Evolutionary conservation across 2,329 filamentous ascomycete species (phyloP).

Genomic region (Cladosporium sp.): DNA sequence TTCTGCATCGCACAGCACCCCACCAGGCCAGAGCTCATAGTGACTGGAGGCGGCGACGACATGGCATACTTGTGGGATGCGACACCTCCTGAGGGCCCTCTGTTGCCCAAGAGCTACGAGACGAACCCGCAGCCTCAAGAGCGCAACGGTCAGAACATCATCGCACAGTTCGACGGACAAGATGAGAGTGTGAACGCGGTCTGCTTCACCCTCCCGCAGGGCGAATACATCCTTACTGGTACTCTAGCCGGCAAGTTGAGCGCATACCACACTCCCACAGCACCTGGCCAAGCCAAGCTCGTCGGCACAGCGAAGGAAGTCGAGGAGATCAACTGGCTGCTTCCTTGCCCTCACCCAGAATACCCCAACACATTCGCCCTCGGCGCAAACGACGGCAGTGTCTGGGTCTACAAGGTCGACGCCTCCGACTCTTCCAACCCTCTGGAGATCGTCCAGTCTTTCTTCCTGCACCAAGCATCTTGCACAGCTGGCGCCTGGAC

Average conservation of each 20-base stretch:
- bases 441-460: slow-evolving; percentile 83
- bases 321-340: slow-evolving; percentile 91
- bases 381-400: slow-evolving; percentile 85
- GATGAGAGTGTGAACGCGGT: slow-evolving; percentile 87
- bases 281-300: slow-evolving; percentile 49
- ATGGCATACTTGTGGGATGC: slow-evolving; percentile 85
- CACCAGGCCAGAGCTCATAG: slow-evolving; percentile 71
- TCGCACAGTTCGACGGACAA: slow-evolving; percentile 84
- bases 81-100: slow-evolving; percentile 60
- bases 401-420: slow-evolving; percentile 94
- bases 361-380: slow-evolving; percentile 83
- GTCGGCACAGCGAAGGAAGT: slow-evolving; percentile 83
- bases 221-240: slow-evolving; percentile 82
- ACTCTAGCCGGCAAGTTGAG: slow-evolving; percentile 84
- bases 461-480: slow-evolving; percentile 83
- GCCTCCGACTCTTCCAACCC: slow-evolving; percentile 60
- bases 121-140: slow-evolving; percentile 62
- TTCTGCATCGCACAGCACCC: slow-evolving; percentile 96
- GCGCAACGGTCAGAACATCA: slow-evolving; percentile 60
- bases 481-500: slow-evolving; percentile 93
- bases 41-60: slow-evolving; percentile 85
- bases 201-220: slow-evolving; percentile 77
- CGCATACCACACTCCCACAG: slow-evolving; percentile 45
- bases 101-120: slow-evolving; percentile 76
- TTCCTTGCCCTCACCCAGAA: slow-evolving; percentile 68